Conservation (phyloP, 169 alveolate species). For the Theileria equi region DNA sequence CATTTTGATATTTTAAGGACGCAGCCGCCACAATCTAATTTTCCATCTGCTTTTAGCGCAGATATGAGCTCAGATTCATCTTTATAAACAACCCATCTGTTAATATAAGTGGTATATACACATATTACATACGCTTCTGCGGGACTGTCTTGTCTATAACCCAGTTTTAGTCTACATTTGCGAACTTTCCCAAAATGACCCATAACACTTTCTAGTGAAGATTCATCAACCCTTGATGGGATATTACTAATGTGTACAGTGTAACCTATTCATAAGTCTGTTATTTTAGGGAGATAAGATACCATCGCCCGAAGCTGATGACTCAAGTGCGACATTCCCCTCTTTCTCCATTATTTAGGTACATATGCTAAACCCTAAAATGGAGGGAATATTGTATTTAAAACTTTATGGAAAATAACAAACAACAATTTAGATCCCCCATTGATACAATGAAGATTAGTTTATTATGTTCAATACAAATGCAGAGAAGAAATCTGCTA, state of each 20-base stretch:
- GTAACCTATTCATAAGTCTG: neutral
- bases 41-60: slow-evolving; percentile 55
- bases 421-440: neutral
- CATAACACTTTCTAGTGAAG: slow-evolving; percentile 52
- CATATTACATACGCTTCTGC: slow-evolving; percentile 53
- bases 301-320: slow-evolving; percentile 2
- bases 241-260: slow-evolving; percentile 21
- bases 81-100: slow-evolving; percentile 35
- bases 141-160: neutral
- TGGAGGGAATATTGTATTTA: too few relatives aligned
- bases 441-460: neutral
- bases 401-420: neutral
- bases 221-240: slow-evolving; percentile 51
- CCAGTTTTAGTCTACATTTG: slow-evolving; percentile 27
- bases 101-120: neutral
- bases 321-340: neutral
- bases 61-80: slow-evolving; percentile 21
- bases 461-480: slow-evolving; percentile 21
- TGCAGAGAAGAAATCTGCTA: slow-evolving; percentile 36
- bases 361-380: too few relatives aligned
- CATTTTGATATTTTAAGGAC: slow-evolving; percentile 32
- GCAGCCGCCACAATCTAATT: slow-evolving; percentile 66
- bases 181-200: slow-evolving; percentile 46
- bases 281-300: neutral
- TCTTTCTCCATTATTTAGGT: neutral